A percentile compares a stretch with the other conserved stretches of the same genome.
Evolutionary conservation across 1,284 basidiomycete genomes (phyloP).

Genomic region (Trichosporon sp.): DNA sequence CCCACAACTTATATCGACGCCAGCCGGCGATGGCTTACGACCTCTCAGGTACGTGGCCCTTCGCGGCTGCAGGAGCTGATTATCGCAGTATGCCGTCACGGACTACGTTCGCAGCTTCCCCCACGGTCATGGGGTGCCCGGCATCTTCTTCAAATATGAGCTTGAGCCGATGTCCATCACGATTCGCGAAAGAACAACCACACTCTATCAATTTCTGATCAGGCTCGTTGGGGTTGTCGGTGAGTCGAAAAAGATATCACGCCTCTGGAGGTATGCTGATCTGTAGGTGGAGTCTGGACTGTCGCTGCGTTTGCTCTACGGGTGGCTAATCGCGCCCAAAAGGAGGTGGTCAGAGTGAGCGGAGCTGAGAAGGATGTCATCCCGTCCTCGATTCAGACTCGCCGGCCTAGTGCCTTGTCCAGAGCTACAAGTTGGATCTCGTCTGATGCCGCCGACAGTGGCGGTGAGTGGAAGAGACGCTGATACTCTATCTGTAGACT

Average conservation of each 20-base stretch:
- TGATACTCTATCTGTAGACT: not conserved
- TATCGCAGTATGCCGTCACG: constrained; percentile 80
- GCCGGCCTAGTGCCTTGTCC: constrained; percentile 1
- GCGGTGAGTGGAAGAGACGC: constrained; percentile 22
- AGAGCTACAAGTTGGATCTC: constrained; percentile 18
- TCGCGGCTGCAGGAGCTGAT: not conserved
- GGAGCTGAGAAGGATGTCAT: constrained; percentile 36
- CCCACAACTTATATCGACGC: constrained; percentile 85
- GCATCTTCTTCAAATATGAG: constrained; percentile 96
- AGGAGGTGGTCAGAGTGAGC: constrained; percentile 35
- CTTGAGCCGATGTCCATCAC: constrained; percentile 82
- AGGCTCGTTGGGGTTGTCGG: constrained; percentile 52
- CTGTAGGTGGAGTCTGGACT: constrained; percentile 48
- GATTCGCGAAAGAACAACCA: constrained; percentile 78
- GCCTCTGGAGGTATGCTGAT: not conserved
- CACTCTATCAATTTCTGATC: constrained; percentile 73
- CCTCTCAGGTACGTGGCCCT: constrained; percentile 53
- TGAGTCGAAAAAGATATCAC: constrained; percentile 14
- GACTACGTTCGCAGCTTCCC: constrained; percentile 76
- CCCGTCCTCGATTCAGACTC: constrained; percentile 23
- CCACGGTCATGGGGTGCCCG: constrained; percentile 75
- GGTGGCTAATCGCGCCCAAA: constrained; percentile 44
- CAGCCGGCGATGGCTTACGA: constrained; percentile 57
- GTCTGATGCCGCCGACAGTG: not conserved
- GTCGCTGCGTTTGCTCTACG: constrained; percentile 46